These are phyloP conservation scores for Neofusicoccum ribis DNA, from an alignment of 2,329 filamentous ascomycete species.

Conservation along the genomic window DNA sequence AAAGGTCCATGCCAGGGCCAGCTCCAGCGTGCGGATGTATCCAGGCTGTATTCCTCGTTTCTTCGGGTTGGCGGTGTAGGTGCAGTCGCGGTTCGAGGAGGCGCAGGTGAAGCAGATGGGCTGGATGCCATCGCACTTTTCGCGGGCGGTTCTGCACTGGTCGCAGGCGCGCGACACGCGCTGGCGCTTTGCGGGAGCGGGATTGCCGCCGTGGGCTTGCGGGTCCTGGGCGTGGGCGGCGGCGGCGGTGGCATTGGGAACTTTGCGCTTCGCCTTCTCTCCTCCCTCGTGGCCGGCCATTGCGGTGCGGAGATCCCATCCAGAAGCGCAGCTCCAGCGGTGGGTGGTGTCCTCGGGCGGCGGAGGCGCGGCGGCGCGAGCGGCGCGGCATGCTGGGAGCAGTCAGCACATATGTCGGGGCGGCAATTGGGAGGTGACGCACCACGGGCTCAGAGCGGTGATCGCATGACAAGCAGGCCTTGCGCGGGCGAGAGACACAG, in stretches of 20 bases:
- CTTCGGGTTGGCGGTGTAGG: conserved; percentile 71
- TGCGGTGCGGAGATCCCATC: not conserved
- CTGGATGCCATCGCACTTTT: conserved; percentile 71
- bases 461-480: not conserved
- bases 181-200: conserved; percentile 52
- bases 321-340: not conserved
- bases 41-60: conserved; percentile 79
- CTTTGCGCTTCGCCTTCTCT: conserved; percentile 18
- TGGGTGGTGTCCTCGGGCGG: not conserved
- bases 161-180: conserved; percentile 70
- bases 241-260: not conserved
- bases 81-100: conserved; percentile 63
- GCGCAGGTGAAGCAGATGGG: conserved; percentile 68
- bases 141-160: conserved; percentile 65
- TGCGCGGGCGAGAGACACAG: not conserved
- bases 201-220: conserved; percentile 1
- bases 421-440: conserved; percentile 2
- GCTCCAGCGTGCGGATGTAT: conserved; percentile 72
- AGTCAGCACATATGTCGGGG: conserved; percentile 4
- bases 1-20: conserved; percentile 67
- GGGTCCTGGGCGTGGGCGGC: not conserved
- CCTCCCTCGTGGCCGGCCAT: conserved; percentile 18
- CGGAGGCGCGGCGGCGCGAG: too few species aligned
- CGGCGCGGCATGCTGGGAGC: not conserved
- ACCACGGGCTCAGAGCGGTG: not conserved